Evolutionary conservation across 1,284 basidiomycete genomes (phyloP).

Genomic region (Pseudozyma tsukubaensis): DNA sequence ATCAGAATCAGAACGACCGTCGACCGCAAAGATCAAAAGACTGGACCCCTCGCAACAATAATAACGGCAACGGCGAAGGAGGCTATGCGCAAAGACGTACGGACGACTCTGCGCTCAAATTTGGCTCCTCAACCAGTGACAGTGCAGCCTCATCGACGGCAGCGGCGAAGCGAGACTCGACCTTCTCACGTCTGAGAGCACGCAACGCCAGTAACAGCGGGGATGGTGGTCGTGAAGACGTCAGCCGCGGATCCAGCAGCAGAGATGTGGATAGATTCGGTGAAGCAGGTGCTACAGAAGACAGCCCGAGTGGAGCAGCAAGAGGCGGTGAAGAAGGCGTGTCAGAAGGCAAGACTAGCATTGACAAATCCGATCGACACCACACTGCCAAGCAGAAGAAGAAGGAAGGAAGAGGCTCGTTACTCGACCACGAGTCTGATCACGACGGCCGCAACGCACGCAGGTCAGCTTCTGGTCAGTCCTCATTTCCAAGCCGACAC

Average conservation of each 20-base stretch:
- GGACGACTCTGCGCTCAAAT: slow-evolving; percentile 35
- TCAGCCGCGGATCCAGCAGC: slow-evolving; percentile 4
- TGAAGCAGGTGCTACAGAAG: slow-evolving; percentile 2
- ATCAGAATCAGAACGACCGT: slow-evolving; percentile 8
- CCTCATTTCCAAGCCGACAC: slow-evolving; percentile 2
- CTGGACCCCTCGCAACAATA: slow-evolving; percentile 4
- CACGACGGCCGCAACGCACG: slow-evolving; percentile 2
- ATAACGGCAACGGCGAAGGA: slow-evolving; percentile 1
- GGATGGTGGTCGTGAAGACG: background rate
- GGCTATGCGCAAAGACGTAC: background rate
- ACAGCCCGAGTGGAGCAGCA: background rate
- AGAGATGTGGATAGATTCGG: slow-evolving; percentile 11
- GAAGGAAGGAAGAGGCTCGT: slow-evolving; percentile 44
- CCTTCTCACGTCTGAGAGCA: slow-evolving; percentile 21
- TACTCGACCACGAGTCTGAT: slow-evolving; percentile 12
- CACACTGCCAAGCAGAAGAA: slow-evolving; percentile 46
- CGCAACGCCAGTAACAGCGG: slow-evolving; percentile 12
- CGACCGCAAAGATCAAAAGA: slow-evolving; percentile 14
- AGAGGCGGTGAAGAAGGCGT: slow-evolving; percentile 19
- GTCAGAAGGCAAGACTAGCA: background rate
- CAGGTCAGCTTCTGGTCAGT: background rate
- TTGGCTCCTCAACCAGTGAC: slow-evolving; percentile 8
- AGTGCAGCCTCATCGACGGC: slow-evolving; percentile 8
- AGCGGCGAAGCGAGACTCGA: slow-evolving; percentile 18
- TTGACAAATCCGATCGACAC: slow-evolving; percentile 40